Base-by-base conservation (phyloP, 805 yeast species). In the Zygosaccharomyces lentus region DNA sequence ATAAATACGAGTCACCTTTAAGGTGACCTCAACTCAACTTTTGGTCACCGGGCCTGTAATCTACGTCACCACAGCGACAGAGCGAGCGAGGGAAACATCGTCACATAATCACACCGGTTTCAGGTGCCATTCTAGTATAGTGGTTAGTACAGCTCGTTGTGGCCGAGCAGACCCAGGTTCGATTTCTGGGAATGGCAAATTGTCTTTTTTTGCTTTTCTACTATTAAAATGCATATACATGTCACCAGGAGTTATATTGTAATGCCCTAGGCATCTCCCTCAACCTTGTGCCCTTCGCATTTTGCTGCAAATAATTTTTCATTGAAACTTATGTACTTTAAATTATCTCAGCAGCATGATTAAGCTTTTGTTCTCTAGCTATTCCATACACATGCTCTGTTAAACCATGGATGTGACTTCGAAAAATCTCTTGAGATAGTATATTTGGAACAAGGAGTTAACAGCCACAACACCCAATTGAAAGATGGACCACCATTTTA, bases 401-500 rank as follows among this genome's bases (percentile, higher is more conserved):
- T 75, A 90, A 45, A 93, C 91, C 50, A 84, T 88, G 13, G 95
- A 79, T 61, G 89, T 87, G 46, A 91, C 97, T 71, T 91, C 98
- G 65, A 91, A 91, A 72, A 91, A 93, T 60, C 98, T 80, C 71
- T 86, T 89, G 69, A 91, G 77, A 72, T 90, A 91, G 70, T 86
- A 85, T 52, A 91, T 89, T 71, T 91, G 99, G 80, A 93, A 93
- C 46, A 90, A 57, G 23, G 96, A 87, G 73, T 89, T 93, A 51
- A 76, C 78, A 13, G 84, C 84, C 37, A 91, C 97, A 46, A 93
- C 90, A 43, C 82, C 59, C 53, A 93, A 73, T 73, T 91, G 99
- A 76, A 90, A 84, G 26, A 87, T 75, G 23, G 96, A 87, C 99
- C 99, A 91, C 87, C 95, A 93, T 69, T 91, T 91, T 54, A 91